Evolutionary conservation across 805 yeast genomes (phyloP), one percentile per base, ranked within the genome.

Genomic region (Metschnikowia lunata): DNA sequence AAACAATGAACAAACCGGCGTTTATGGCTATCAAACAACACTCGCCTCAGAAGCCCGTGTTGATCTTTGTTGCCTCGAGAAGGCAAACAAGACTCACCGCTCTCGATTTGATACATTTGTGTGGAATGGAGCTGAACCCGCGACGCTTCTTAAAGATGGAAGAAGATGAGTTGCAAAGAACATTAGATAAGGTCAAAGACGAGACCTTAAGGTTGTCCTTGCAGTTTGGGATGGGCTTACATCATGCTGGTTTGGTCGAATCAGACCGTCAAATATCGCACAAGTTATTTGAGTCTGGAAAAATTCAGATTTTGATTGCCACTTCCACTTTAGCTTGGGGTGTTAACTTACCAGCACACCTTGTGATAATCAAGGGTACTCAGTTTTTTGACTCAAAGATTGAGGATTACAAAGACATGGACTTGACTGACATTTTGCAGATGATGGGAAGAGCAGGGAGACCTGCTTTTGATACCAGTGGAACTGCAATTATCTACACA

Each of bases 21-120:
- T 89, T 85, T 57, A 79, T 84, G 83, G 96, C 97, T 0, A 89
- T 89, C 50, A 87, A 88, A 58, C 88, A 87, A 50, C 96, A 90
- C 60, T 85, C 96, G 0, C 95, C 96, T 1, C 69, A 69, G 14
- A 82, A 89, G 59, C 96, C 97, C 0, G 91, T 84, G 9, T 71
- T 86, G 53, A 81, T 86, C n/a, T 86, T 86, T 56, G 95, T 86
- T 31, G 88, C 93, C 1, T 85, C 93, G 3, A 75, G 95, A 58
- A 71, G 95, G 47, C 95, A 86, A 62, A 86, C 95, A 0, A 69
- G 95, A 47, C 73, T 86, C 40, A 86, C 95, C 0, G 88, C 95
- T 0, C 69, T 83, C 37, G 95, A 87, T 54, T 69, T 86, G 40
- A 85, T 86, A 42, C 87, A 84, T 52, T 66, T 85, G 48, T 84